Percentiles rank a stretch among this genome's conserved stretches.
phyloP scores from a whole-genome alignment of 1,284 basidiomycete genomes.

The Rhodotorula sp. region DNA sequence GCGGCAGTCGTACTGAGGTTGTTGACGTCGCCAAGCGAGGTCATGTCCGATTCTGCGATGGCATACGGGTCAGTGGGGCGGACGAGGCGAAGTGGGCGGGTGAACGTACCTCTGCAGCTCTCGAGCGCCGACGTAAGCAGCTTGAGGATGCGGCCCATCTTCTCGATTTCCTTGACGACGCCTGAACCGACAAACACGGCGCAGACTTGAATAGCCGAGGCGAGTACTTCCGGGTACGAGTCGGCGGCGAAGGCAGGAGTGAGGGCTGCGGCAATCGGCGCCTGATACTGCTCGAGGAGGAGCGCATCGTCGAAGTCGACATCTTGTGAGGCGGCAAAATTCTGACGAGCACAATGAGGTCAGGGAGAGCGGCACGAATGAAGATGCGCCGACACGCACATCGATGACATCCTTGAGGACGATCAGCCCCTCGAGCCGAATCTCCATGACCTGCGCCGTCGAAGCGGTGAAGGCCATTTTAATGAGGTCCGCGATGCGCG shows the following conservation, averaged over 20 bases:
- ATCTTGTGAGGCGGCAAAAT: slow-evolving; percentile 81
- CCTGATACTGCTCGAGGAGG: slow-evolving; percentile 96
- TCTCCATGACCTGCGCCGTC: slow-evolving; percentile 91
- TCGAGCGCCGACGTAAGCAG: slow-evolving; percentile 74
- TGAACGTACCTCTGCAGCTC: slow-evolving; percentile 72
- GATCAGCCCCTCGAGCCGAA: slow-evolving; percentile 85
- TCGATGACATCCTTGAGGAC: slow-evolving; percentile 90
- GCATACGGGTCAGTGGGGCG: neutral
- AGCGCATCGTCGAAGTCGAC: slow-evolving; percentile 87
- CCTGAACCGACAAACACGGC: slow-evolving; percentile 94
- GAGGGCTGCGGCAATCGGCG: slow-evolving; percentile 95
- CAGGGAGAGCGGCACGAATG: neutral
- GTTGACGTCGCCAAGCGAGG: slow-evolving; percentile 80
- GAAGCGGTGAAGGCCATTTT: slow-evolving; percentile 97
- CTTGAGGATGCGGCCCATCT: slow-evolving; percentile 93
- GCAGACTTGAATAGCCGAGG: slow-evolving; percentile 87
- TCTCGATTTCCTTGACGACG: slow-evolving; percentile 81
- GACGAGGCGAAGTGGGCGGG: neutral
- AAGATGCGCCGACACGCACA: slow-evolving; percentile 53
- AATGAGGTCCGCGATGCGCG: slow-evolving; percentile 86
- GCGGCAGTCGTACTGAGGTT: slow-evolving; percentile 90
- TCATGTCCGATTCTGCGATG: slow-evolving; percentile 68
- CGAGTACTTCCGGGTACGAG: slow-evolving; percentile 91
- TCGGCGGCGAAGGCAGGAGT: slow-evolving; percentile 95
- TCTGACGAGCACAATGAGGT: slow-evolving; percentile 54